Base-by-base conservation (phyloP, 352 stramenopile genomes). In the Phytophthora hibernalis region DNA sequence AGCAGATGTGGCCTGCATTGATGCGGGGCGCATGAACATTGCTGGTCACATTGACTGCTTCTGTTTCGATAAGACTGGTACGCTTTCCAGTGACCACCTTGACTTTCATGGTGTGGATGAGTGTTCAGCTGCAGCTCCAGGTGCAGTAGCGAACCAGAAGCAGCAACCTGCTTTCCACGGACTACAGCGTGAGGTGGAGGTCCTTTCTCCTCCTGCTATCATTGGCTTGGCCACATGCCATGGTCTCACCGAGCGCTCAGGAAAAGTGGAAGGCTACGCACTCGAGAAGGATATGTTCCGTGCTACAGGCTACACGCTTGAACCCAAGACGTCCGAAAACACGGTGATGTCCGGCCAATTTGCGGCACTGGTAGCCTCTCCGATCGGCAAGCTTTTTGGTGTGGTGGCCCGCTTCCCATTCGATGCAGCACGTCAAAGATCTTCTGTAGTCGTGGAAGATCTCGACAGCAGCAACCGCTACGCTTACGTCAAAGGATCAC, bases 31-130 rank as follows among this genome's bases (percentile, higher is more conserved):
- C 2, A 79, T 94, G 64, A 92, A 92, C 60, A 61, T 92, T 21
- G 76, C 79, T 0, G 86, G 86, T 0, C 84, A 94, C 45, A 54
- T 94, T 5, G 71, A 91, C 42, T 90, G 77, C 45, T 93, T 93
- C 35, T 93, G 84, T 62, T 95, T 95, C 42, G 86, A 95, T 67
- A 95, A 95, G 75, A 95, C 86, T 6, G 86, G 86, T 1, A 95
- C 86, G 10, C 62, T 95, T 6, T 91, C 86, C 9, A 88, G 72
- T 35, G 86, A 93, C 18, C 79, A 88, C 42, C 52, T 95, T 18
- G 76, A 91, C 42, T 92, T 92, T 54, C 77, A 89, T 26, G 84
- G 84, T 16, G 80, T 93, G 0, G 86, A 95, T 35, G 78, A 89
- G 48, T 88, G 84, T 49, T 70, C 73, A 0, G 48, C 47, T 42